Conservation (phyloP, 2,329 filamentous ascomycete species). For the Arachnopeziza araneosa region DNA sequence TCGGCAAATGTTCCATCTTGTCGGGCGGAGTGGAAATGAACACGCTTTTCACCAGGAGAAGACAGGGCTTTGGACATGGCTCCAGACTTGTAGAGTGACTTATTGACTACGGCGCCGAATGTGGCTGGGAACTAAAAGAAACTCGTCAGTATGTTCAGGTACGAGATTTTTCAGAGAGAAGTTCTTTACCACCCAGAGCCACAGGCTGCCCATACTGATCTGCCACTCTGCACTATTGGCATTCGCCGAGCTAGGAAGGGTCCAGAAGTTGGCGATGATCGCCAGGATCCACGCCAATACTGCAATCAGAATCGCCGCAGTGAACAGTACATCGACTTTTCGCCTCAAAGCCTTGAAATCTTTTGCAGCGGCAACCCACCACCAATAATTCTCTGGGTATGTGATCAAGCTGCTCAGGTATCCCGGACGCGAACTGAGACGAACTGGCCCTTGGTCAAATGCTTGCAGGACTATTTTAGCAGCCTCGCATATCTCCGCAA, state of each 20-base stretch:
- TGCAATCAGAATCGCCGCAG: background rate
- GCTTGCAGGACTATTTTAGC: background rate
- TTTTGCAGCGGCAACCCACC: background rate
- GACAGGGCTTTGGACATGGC: background rate
- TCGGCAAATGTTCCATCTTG: background rate
- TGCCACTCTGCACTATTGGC: background rate
- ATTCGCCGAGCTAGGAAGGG: background rate
- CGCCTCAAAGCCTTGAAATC: background rate
- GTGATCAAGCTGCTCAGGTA: background rate
- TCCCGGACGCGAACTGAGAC: background rate
- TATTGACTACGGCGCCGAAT: background rate
- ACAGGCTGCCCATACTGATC: background rate
- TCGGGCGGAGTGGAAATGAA: background rate
- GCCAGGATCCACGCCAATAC: background rate
- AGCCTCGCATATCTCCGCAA: background rate
- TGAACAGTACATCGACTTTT: background rate
- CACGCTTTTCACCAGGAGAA: background rate
- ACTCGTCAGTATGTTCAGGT: background rate
- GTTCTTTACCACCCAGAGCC: background rate
- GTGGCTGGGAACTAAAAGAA: background rate
- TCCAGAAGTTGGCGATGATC: background rate
- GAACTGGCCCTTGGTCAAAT: background rate
- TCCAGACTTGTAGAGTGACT: background rate
- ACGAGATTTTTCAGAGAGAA: background rate
- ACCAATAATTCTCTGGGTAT: background rate